Percentiles rank a stretch among this genome's conserved stretches.
Conservation (phyloP, 192 early-diverging fungal genomes). For the Spizellomyces sp. region DNA sequence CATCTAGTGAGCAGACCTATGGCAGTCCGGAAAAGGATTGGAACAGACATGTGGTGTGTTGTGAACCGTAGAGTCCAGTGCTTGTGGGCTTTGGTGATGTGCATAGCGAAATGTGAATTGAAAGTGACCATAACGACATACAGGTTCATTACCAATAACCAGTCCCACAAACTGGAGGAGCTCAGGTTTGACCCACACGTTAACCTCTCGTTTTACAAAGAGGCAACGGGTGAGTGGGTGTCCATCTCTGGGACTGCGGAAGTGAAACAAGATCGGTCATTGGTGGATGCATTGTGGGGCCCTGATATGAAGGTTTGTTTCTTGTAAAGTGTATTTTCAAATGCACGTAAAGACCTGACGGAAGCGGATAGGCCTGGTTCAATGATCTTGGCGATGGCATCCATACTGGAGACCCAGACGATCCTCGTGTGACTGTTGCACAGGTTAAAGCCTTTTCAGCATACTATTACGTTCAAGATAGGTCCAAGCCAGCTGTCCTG, state of each 20-base stretch:
- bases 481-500: neutral
- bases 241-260: conserved; percentile 44
- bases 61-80: neutral
- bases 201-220: conserved; percentile 42
- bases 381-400: conserved; percentile 50
- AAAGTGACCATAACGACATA: neutral
- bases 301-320: conserved; percentile 24
- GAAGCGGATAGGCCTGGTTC: conserved; percentile 35
- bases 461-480: conserved; percentile 13
- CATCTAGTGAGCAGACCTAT: conserved; percentile 39
- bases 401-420: conserved; percentile 45
- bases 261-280: conserved; percentile 36
- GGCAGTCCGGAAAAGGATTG: conserved; percentile 16
- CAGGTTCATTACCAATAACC: conserved; percentile 47
- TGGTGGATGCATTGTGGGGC: conserved; percentile 41
- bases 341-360: no score
- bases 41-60: conserved; percentile 43
- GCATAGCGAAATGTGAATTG: neutral
- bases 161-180: conserved; percentile 50
- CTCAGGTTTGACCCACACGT: conserved; percentile 44
- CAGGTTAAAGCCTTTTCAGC: conserved; percentile 37
- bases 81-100: no score
- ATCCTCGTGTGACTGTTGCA: conserved; percentile 48
- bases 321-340: no score
- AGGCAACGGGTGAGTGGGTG: conserved; percentile 47